phyloP scores from a whole-genome alignment of 768 basidiomycete species.

The Fomitopsis serialis region DNA sequence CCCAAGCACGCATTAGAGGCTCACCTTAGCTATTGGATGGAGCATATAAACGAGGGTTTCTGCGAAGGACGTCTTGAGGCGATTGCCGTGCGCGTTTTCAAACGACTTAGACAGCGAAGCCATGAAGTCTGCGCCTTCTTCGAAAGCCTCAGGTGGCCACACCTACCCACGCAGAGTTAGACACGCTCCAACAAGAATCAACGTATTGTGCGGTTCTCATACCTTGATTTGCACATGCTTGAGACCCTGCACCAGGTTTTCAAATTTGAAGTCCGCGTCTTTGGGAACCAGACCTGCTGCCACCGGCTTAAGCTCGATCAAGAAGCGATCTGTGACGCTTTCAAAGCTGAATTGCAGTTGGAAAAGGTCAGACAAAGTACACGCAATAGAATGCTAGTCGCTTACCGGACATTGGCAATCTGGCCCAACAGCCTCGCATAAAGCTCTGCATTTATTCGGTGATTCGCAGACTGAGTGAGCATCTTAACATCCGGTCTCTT shows the following conservation, averaged over 20 bases:
- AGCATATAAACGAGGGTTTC: slow-evolving; percentile 73
- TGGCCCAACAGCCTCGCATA: slow-evolving; percentile 83
- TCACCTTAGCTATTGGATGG: slow-evolving; percentile 85
- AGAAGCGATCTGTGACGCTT: slow-evolving; percentile 89
- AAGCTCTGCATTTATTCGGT: slow-evolving; percentile 74
- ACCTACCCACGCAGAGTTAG: slow-evolving; percentile 44
- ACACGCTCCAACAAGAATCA: neutral
- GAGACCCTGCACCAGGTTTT: slow-evolving; percentile 79
- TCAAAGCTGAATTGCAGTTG: slow-evolving; percentile 78
- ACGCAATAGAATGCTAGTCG: neutral
- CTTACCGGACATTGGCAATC: slow-evolving; percentile 75
- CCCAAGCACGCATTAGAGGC: neutral
- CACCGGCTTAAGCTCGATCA: slow-evolving; percentile 72
- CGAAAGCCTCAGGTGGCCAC: slow-evolving; percentile 90
- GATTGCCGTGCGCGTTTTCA: slow-evolving; percentile 75
- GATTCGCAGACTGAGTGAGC: slow-evolving; percentile 63
- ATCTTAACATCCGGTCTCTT: slow-evolving; percentile 64
- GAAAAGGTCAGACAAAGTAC: neutral
- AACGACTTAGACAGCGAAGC: slow-evolving; percentile 80
- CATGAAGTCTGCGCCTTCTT: slow-evolving; percentile 89
- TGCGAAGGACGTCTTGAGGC: slow-evolving; percentile 80
- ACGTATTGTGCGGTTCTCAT: neutral
- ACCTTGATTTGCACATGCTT: slow-evolving; percentile 82
- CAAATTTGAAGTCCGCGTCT: slow-evolving; percentile 77
- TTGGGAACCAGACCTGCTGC: slow-evolving; percentile 72